phyloP scores from a whole-genome alignment of 2,329 filamentous ascomycete genomes.

The Hypocreales sp. region DNA sequence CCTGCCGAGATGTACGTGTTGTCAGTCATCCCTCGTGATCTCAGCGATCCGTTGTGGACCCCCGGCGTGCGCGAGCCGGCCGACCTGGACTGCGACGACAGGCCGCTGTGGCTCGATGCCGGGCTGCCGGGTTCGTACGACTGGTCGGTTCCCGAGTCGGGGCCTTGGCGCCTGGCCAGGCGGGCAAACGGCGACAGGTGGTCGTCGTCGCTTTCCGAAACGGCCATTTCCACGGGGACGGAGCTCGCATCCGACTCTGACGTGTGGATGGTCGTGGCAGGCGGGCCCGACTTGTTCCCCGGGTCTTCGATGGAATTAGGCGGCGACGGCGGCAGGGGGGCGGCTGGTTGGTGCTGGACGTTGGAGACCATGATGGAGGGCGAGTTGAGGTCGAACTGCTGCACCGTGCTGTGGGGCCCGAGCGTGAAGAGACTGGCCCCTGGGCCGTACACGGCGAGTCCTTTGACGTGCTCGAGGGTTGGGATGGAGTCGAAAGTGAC shows the following conservation, averaged over 20 bases:
- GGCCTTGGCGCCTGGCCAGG: constrained; percentile 54
- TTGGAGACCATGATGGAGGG: constrained; percentile 68
- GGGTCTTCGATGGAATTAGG: constrained; percentile 68
- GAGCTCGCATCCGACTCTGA: constrained; percentile 40
- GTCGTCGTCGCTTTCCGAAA: constrained; percentile 65
- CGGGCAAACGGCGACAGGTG: constrained; percentile 61
- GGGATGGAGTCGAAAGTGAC: constrained; percentile 83
- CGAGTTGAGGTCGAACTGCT: constrained; percentile 89
- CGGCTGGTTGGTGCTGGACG: constrained; percentile 73
- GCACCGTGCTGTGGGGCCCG: constrained; percentile 73
- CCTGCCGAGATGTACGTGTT: constrained; percentile 55
- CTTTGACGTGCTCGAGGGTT: constrained; percentile 65
- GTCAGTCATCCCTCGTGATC: constrained; percentile 41
- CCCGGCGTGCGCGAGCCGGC: constrained; percentile 35
- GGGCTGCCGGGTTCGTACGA: constrained; percentile 51
- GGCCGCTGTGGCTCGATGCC: constrained; percentile 42
- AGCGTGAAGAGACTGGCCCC: constrained; percentile 87
- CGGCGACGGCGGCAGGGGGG: constrained; percentile 63
- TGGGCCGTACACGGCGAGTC: constrained; percentile 76
- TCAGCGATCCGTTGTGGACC: constrained; percentile 31
- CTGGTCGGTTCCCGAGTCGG: constrained; percentile 41
- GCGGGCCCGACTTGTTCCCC: constrained; percentile 32
- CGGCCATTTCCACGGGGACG: constrained; percentile 37
- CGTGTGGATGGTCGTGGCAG: constrained; percentile 28
- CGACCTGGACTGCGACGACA: constrained; percentile 44